Base-by-base conservation (phyloP, 176 grass and related monocot genomes). In the Aegilops umbellulata region DNA sequence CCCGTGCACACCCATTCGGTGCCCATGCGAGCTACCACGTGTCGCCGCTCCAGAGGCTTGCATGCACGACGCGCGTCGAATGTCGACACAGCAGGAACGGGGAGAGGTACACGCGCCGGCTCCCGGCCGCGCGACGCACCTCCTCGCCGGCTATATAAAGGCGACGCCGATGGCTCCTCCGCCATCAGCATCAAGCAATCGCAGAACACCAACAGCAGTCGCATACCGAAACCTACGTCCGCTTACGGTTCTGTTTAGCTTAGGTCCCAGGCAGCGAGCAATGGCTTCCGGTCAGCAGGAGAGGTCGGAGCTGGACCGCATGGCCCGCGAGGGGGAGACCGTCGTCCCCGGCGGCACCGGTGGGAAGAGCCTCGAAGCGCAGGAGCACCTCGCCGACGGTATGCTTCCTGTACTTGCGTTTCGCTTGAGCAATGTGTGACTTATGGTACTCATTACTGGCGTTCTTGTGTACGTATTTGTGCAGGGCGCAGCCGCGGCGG, bases 321-420 rank as follows among this genome's bases (percentile, higher is more conserved):
- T 58, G 62, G 94, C 89, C 14, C 77, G 81, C 34, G 83, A 91
- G 42, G 94, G 94, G 1, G 63, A 95, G 87, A 91, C 89, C 11
- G 89, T 95, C 39, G 84, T 95, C 26, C 84, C 89, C 7, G 94
- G 91, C 13, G 94, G 94, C 14, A 95, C 94, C 46, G 91, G 94
- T 15, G 94, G 94, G 76, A 89, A 89, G 77, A 89, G 39, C 83
- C 77, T 93, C 9, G 84, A 89, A 58, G 86, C 91, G 12, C 94
- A 95, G 74, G 86, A 95, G 82, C 34, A 79, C 51, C 82, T 95
- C 3, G 94, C 91, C 17, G 84, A 95, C 80, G 94, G 94, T 93
- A 58, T 60, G 19, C 8, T 20, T 60, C 5, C 57, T 60, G 22
- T n/a, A n/a, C 57, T 23, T 35, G 65, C 30, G 29, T 12, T 20